A percentile compares a stretch with the other conserved stretches of the same genome.
Conservation (phyloP, 1,139 yeast species). For the Yamadazyma pseudoaaseri region DNA sequence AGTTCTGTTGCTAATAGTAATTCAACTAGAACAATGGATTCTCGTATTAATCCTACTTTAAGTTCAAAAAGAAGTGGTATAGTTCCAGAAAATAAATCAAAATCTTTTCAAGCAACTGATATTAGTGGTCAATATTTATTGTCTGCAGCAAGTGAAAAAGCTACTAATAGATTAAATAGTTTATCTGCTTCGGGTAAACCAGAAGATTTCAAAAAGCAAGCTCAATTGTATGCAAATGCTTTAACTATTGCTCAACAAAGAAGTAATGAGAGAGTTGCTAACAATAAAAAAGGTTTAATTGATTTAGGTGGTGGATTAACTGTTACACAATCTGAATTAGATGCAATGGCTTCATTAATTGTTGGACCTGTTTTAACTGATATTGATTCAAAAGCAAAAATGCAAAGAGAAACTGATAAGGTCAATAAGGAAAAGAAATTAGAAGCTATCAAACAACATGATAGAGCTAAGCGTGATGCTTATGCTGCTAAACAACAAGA, state of each 20-base stretch:
- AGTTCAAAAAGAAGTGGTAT: conserved; percentile 44
- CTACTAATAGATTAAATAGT: conserved; percentile 47
- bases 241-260: conserved; percentile 69
- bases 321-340: conserved; percentile 74
- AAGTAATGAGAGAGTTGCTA: conserved; percentile 52
- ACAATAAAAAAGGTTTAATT: conserved; percentile 52
- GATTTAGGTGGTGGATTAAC: conserved; percentile 88
- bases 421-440: conserved; percentile 28
- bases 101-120: conserved; percentile 38
- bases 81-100: conserved; percentile 25
- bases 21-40: conserved; percentile 39
- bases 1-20: conserved; percentile 43
- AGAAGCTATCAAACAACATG: conserved; percentile 34
- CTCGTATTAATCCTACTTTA: conserved; percentile 44
- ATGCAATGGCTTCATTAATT: conserved; percentile 75
- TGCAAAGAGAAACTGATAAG: conserved; percentile 66
- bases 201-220: conserved; percentile 39
- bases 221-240: conserved; percentile 45
- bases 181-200: conserved; percentile 33
- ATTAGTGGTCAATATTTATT: conserved; percentile 57
- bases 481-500: conserved; percentile 50
- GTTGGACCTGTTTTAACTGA: conserved; percentile 86
- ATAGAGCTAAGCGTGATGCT: conserved; percentile 50
- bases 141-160: conserved; percentile 60
- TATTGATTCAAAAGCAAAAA: conserved; percentile 66